Evolutionary conservation across 345 rosid genomes (phyloP), one percentile per base, ranked within the genome.

Genomic region (Gynandropsis gynandra): DNA sequence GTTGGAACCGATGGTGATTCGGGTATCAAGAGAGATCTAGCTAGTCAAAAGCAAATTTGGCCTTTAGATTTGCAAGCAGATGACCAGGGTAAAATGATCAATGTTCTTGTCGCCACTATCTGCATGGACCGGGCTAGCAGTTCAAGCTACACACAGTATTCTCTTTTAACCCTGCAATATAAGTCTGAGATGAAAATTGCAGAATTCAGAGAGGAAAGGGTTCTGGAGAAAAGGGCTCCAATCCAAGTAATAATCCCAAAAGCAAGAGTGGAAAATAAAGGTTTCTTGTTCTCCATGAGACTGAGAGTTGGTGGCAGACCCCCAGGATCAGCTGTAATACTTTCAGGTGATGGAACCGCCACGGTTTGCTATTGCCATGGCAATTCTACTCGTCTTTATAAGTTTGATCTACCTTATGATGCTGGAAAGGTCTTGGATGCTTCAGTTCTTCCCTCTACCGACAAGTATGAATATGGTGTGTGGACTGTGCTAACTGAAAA

Each of bases 341-440:
- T 90, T 59, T 83, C 98, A 60, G 87, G 95, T 49, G 96, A 90
- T 59, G 98, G 98, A 66, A 87, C 83, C 11, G 95, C 95, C 9
- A 90, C 98, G 44, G 96, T 90, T 47, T 74, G 83, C 58, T 76
- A 90, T 70, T 81, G 75, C 59, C 70, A 68, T 57, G 72, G 78
- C 58, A 84, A 68, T 58, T 77, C 87, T 36, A 75, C 85, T 13
- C 70, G 87, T 18, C 95, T 90, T 46, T 90, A 82, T 74, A 92
- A 87, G 67, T 90, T 90, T 65, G 95, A 87, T 59, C 76, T 90
- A 48, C 98, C 96, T 50, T 72, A 80, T 73, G 98, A 84, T 74
- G 96, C 92, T 40, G 98, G 96, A 56, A 90, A 87, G 75, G 98
- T 84, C 66, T 57, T 90, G 55, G 96, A 90, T 82, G 95, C 89